Conservation (phyloP, 2,329 filamentous ascomycete species). For the Exserohilum rostratum region DNA sequence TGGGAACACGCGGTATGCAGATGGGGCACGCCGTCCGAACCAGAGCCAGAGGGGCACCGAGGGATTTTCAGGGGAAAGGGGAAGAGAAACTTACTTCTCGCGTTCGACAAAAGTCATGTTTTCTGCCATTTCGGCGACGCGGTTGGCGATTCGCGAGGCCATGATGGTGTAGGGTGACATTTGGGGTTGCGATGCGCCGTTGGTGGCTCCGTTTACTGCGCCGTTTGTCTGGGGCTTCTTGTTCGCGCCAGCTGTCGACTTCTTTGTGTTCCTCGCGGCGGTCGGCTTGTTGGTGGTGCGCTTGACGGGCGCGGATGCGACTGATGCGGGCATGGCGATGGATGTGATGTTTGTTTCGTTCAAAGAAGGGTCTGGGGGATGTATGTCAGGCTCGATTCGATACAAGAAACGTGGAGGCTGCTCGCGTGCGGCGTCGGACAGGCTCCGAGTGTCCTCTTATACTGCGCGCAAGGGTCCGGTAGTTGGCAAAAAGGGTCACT, state of each 20-base stretch:
- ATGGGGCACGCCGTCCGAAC: constrained; percentile 21
- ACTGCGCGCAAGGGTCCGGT: constrained; percentile 6
- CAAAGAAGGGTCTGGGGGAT: background rate
- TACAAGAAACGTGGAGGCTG: constrained; percentile 1
- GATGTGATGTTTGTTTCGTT: background rate
- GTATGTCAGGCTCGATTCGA: constrained; percentile 7
- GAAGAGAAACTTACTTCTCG: constrained; percentile 37
- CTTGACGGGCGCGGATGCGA: constrained; percentile 42
- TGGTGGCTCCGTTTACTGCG: constrained; percentile 34
- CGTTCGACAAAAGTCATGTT: constrained; percentile 59
- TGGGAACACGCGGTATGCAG: no score
- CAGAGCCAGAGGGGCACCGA: background rate
- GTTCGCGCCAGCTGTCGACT: constrained; percentile 22
- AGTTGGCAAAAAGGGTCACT: constrained; percentile 10
- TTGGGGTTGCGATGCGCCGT: constrained; percentile 33
- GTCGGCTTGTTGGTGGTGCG: constrained; percentile 39
- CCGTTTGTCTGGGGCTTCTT: constrained; percentile 35
- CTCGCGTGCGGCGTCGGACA: constrained; percentile 29
- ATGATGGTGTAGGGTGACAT: constrained; percentile 59
- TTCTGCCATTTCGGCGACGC: constrained; percentile 60
- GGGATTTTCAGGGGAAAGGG: background rate
- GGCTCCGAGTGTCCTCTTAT: constrained; percentile 11
- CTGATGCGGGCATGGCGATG: constrained; percentile 42
- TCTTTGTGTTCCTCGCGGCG: constrained; percentile 39
- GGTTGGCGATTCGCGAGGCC: constrained; percentile 57